These are phyloP conservation scores for Debaryomycetaceae sp. DNA, from an alignment of 1,139 yeast genomes.

Conservation along the genomic window DNA sequence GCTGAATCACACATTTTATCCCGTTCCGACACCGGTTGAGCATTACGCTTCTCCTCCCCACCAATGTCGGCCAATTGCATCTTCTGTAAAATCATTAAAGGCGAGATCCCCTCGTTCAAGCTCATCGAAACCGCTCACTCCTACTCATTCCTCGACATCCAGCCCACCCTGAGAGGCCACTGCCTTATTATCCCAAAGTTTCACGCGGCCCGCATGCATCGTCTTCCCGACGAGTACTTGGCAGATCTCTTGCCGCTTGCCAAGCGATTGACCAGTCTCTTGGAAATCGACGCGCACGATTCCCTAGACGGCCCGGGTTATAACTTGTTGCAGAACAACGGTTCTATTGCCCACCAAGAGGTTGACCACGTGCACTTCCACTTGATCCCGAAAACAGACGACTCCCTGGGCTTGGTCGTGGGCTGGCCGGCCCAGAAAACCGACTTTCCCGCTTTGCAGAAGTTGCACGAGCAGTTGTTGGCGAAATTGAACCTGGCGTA, in stretches of 20 bases:
- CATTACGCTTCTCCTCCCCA: slow-evolving; percentile 1
- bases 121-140: slow-evolving; percentile 70
- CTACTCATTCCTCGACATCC: slow-evolving; percentile 83
- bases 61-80: slow-evolving; percentile 41
- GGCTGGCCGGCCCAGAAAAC: slow-evolving; percentile 90
- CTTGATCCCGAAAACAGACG: slow-evolving; percentile 76
- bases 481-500: slow-evolving; percentile 34
- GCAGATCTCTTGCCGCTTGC: slow-evolving; percentile 80
- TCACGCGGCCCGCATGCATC: slow-evolving; percentile 87
- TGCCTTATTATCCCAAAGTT: slow-evolving; percentile 80
- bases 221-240: slow-evolving; percentile 82
- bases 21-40: not conserved
- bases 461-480: slow-evolving; percentile 50
- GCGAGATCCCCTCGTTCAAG: slow-evolving; percentile 88
- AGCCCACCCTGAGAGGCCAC: slow-evolving; percentile 85
- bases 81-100: slow-evolving; percentile 87
- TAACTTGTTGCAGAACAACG: slow-evolving; percentile 86
- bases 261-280: slow-evolving; percentile 69
- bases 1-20: not conserved
- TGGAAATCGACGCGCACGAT: slow-evolving; percentile 45
- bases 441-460: slow-evolving; percentile 58
- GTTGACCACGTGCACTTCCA: slow-evolving; percentile 97
- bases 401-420: slow-evolving; percentile 61
- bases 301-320: slow-evolving; percentile 69
- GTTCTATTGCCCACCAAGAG: slow-evolving; percentile 84